Evolutionary conservation across 208 protist genomes (phyloP), one percentile per base, ranked within the genome.

Genomic region (Crithidia acanthocephali): DNA sequence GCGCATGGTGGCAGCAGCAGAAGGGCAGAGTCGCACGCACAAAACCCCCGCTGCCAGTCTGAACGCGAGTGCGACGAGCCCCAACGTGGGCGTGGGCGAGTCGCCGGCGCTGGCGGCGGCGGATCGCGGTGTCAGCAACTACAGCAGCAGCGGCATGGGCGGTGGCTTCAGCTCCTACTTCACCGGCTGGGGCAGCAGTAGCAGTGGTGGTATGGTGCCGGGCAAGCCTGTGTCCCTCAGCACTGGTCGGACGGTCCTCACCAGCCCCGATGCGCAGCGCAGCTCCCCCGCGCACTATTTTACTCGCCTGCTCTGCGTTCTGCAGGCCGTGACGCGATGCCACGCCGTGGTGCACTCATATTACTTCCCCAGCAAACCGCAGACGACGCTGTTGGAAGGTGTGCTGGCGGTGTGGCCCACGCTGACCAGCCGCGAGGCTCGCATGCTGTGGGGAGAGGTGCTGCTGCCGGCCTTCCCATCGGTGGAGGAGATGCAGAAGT

Each of bases 321-420:
- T 84, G 55, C 69, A 63, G 28, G 61, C 72, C 42, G 51, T 50
- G 60, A 66, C 64, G 27, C 13, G 35, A 20, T 76, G 76, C 56
- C 40, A 75, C 18, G 79, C 79, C 15, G 79, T 83, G 2, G 53
- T 73, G 47, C 58, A 76, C 18, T 84, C 81, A 8, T 94, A 88
- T 74, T 90, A 85, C 68, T 94, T 90, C 37, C 89, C 89, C 6
- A 69, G 73, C 48, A 86, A 80, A 56, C 86, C 85, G 44, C 89
- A 94, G 68, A 45, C 33, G 35, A 83, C 84, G 33, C 68, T 92
- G n/a, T 67, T 85, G 23, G 86, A 85, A 48, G 76, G 70, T 1
- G 76, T 84, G 56, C 44, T 61, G 42, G 79, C 64, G 35, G 61
- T 94, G 32, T 94, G 88, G 85, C 80, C 85, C 9, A 60, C 79